These are phyloP conservation scores for Syzygium malaccense DNA, from an alignment of 441 rosid species.

Conservation along the genomic window DNA sequence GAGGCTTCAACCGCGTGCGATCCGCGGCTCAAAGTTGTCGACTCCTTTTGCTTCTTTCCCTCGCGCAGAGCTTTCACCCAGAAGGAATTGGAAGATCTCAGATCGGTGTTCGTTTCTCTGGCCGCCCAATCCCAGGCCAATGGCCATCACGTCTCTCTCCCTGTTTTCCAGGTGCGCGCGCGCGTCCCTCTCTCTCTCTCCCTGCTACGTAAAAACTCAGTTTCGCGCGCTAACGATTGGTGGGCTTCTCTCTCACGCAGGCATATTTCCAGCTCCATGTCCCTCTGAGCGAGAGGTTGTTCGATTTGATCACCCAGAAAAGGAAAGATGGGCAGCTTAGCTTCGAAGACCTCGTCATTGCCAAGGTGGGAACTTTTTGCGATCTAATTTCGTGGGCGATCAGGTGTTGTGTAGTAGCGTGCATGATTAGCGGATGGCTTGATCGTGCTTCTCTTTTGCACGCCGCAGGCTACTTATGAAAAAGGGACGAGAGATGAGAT, in stretches of 20 bases:
- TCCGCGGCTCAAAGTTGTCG: background rate
- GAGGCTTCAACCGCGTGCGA: background rate
- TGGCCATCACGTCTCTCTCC: constrained; percentile 29
- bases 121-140: constrained; percentile 58
- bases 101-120: constrained; percentile 46
- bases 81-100: constrained; percentile 56
- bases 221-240: background rate
- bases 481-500: constrained; percentile 80
- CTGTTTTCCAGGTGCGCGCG: constrained; percentile 54
- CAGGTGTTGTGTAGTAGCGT: background rate
- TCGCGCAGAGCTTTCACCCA: constrained; percentile 62
- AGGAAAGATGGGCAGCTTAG: constrained; percentile 53
- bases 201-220: background rate
- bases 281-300: constrained; percentile 53
- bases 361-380: constrained; percentile 40
- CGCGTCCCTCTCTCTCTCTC: background rate
- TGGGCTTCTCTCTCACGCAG: constrained; percentile 17
- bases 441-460: background rate
- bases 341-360: constrained; percentile 70
- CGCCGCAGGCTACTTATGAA: constrained; percentile 60
- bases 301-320: constrained; percentile 53
- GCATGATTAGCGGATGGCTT: background rate
- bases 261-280: constrained; percentile 53
- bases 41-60: background rate
- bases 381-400: background rate